phyloP scores from a whole-genome alignment of 2,329 filamentous ascomycete species.

The Dothistroma septosporum region DNA sequence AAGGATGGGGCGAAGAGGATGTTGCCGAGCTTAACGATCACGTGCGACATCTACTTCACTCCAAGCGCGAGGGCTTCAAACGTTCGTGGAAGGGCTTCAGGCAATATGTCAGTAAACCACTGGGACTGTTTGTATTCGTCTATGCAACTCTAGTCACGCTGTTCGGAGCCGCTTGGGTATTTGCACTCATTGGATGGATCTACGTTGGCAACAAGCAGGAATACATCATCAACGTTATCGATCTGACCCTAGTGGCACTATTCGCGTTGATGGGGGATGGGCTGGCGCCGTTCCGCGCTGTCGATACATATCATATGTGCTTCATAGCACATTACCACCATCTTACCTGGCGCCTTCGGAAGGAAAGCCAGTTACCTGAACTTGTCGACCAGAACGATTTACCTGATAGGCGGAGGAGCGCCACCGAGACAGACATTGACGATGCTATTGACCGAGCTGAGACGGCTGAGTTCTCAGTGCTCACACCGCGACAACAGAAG shows the following conservation, averaged over 20 bases:
- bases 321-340: conserved; percentile 71
- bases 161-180: conserved; percentile 81
- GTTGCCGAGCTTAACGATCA: conserved; percentile 77
- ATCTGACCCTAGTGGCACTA: conserved; percentile 58
- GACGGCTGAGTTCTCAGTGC: conserved; percentile 54
- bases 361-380: conserved; percentile 57
- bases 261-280: conserved; percentile 62
- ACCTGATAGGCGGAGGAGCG: conserved; percentile 41
- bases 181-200: conserved; percentile 86
- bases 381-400: conserved; percentile 67
- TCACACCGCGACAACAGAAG: conserved; percentile 62
- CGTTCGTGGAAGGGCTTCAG: conserved; percentile 74
- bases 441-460: conserved; percentile 46
- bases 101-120: conserved; percentile 68
- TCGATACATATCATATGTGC: conserved; percentile 85
- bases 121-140: conserved; percentile 78
- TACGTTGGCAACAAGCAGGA: conserved; percentile 69
- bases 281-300: conserved; percentile 64
- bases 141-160: conserved; percentile 79
- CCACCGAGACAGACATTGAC: conserved; percentile 26
- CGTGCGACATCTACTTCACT: conserved; percentile 83
- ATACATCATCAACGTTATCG: conserved; percentile 53
- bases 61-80: conserved; percentile 73
- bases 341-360: conserved; percentile 60
- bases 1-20: conserved; percentile 71